phyloP scores from a whole-genome alignment of 306 rosid genomes.

The Pyrus bretschneideri region DNA sequence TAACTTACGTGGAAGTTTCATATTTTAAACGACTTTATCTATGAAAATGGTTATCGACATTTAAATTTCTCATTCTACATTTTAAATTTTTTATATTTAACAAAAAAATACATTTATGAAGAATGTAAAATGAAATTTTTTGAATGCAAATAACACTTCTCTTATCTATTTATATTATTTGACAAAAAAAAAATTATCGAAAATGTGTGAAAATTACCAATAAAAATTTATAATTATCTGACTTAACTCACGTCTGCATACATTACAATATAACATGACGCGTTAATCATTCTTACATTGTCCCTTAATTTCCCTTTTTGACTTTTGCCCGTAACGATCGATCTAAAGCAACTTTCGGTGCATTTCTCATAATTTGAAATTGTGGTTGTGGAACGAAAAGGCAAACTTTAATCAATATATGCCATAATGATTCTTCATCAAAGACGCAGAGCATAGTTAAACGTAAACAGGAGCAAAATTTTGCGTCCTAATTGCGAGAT shows the following conservation, averaged over 20 bases:
- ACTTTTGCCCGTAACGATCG: background rate
- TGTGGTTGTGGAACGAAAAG: background rate
- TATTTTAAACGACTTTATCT: no score
- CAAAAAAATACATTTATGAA: rapidly evolving
- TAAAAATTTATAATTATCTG: no score
- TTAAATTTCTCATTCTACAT: no score
- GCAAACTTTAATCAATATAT: background rate
- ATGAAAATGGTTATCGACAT: rapidly evolving
- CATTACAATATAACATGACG: no score
- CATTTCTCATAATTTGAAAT: background rate
- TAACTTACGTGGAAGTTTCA: background rate
- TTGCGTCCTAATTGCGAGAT: no score
- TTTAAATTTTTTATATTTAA: no score
- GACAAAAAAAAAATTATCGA: background rate
- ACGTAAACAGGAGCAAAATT: background rate
- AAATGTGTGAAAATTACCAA: no score
- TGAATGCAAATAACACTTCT: rapidly evolving
- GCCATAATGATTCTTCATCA: background rate
- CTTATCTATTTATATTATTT: no score
- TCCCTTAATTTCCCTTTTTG: background rate
- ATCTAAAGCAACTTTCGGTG: background rate
- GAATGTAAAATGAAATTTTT: no score
- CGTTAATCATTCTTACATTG: no score
- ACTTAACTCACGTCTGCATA: no score
- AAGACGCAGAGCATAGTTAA: background rate